Percentiles rank a stretch among this genome's conserved stretches.
phyloP scores from a whole-genome alignment of 306 rosid genomes.

The Fragaria ananassa region DNA sequence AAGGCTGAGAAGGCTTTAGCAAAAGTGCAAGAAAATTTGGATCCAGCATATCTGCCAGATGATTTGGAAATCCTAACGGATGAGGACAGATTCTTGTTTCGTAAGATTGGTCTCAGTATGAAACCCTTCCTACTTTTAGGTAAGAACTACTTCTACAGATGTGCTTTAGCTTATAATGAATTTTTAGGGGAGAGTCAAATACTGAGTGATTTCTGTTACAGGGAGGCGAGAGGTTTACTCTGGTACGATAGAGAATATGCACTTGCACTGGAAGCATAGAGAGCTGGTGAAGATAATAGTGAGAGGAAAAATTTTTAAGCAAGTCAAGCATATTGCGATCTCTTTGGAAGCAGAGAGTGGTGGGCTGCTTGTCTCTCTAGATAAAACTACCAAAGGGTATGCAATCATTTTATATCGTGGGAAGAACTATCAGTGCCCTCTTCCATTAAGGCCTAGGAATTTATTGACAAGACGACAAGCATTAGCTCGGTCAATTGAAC shows the following conservation, averaged over 20 bases:
- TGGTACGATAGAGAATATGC: constrained; percentile 95
- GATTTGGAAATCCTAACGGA: constrained; percentile 83
- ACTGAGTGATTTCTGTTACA: constrained; percentile 34
- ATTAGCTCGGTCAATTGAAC: constrained; percentile 75
- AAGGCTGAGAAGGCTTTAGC: constrained; percentile 74
- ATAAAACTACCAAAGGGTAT: constrained; percentile 68
- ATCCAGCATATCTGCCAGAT: constrained; percentile 72
- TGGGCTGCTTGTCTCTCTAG: constrained; percentile 80
- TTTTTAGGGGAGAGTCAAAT: constrained; percentile 19
- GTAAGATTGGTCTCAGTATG: constrained; percentile 92
- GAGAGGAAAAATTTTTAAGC: constrained; percentile 62
- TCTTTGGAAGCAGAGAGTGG: constrained; percentile 96
- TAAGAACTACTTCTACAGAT: constrained; percentile 41
- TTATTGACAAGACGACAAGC: constrained; percentile 74
- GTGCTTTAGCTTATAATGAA: constrained; percentile 23
- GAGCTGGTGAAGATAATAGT: constrained; percentile 86
- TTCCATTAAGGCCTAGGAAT: constrained; percentile 60
- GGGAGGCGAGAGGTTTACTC: constrained; percentile 81
- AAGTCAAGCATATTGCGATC: constrained; percentile 74
- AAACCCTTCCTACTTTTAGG: constrained; percentile 80
- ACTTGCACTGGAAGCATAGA: constrained; percentile 87
- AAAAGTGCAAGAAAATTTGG: constrained; percentile 58
- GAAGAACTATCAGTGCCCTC: constrained; percentile 72
- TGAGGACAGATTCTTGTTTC: constrained; percentile 76
- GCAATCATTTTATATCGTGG: constrained; percentile 78